Evolutionary conservation across 257 asterid genomes (phyloP).

Genomic region (Solanum bulbocastanum): DNA sequence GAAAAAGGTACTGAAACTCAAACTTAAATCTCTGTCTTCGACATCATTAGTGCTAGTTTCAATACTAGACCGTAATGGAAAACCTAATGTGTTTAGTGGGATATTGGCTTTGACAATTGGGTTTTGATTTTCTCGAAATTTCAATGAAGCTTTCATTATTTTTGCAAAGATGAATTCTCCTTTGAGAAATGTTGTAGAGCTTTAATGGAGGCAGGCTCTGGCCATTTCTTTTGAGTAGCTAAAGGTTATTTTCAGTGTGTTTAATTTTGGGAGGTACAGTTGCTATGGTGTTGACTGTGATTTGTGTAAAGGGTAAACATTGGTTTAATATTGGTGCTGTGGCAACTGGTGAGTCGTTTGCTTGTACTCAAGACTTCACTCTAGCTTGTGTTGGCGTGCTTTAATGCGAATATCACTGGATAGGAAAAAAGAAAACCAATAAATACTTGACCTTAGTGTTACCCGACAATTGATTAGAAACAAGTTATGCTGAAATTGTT

Average conservation of each 20-base stretch:
- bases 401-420: too few species aligned
- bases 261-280: neutral
- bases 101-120: neutral
- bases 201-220: neutral
- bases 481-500: too few species aligned
- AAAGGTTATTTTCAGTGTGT: neutral
- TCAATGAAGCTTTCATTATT: constrained; percentile 2
- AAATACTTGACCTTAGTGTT: too few species aligned
- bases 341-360: neutral
- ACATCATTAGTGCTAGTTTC: neutral
- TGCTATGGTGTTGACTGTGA: neutral
- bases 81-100: neutral
- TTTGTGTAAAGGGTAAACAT: neutral
- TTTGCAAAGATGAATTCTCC: neutral
- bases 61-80: neutral
- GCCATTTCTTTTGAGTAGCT: neutral
- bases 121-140: constrained; percentile 1
- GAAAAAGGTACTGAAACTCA: neutral
- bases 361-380: neutral
- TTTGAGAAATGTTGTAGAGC: neutral
- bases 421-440: too few species aligned
- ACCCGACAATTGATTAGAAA: too few species aligned
- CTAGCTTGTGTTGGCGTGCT: too few species aligned
- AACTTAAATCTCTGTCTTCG: neutral
- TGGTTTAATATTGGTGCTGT: neutral